Percentiles rank a stretch among this genome's conserved stretches.
These are phyloP conservation scores for Hippophae gyantsensis DNA, from an alignment of 306 rosid species.

Conservation along the genomic window DNA sequence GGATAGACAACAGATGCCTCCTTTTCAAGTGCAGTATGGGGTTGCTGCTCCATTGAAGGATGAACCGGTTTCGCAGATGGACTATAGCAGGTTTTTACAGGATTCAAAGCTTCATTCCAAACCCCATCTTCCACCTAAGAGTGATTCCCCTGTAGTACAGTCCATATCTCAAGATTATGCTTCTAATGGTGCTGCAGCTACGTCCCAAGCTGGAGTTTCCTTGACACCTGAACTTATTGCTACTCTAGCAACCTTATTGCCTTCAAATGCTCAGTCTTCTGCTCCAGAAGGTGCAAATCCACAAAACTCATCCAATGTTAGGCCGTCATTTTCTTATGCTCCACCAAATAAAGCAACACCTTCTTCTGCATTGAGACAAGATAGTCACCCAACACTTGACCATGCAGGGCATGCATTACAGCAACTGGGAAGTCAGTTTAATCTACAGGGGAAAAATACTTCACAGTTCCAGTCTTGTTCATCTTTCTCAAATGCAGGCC, in stretches of 20 bases:
- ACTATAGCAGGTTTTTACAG: slow-evolving; percentile 51
- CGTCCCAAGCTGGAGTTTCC: slow-evolving; percentile 66
- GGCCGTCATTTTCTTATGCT: slow-evolving; percentile 47
- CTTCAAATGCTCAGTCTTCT: slow-evolving; percentile 56
- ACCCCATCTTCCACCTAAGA: slow-evolving; percentile 36
- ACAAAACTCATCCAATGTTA: slow-evolving; percentile 34
- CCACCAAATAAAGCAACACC: slow-evolving; percentile 39
- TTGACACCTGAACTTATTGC: slow-evolving; percentile 97
- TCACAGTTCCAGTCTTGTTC: slow-evolving; percentile 70
- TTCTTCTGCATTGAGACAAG: slow-evolving; percentile 72
- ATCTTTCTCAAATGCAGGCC: slow-evolving; percentile 39
- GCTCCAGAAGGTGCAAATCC: slow-evolving; percentile 42
- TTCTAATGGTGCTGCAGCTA: slow-evolving; percentile 32
- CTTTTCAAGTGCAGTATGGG: slow-evolving; percentile 47
- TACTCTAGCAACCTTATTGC: slow-evolving; percentile 66
- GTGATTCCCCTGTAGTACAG: slow-evolving; percentile 45
- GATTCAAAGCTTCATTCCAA: slow-evolving; percentile 52
- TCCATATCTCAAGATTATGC: slow-evolving; percentile 46
- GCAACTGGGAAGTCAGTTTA: slow-evolving; percentile 51
- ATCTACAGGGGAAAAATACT: slow-evolving; percentile 31
- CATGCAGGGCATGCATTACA: slow-evolving; percentile 49
- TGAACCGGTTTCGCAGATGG: slow-evolving; percentile 46
- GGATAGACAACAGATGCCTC: slow-evolving; percentile 56
- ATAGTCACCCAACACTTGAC: slow-evolving; percentile 56
- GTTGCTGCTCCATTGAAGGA: slow-evolving; percentile 40